These are phyloP conservation scores for Lentinula detonsa DNA, from an alignment of 768 basidiomycete species.

Conservation along the genomic window DNA sequence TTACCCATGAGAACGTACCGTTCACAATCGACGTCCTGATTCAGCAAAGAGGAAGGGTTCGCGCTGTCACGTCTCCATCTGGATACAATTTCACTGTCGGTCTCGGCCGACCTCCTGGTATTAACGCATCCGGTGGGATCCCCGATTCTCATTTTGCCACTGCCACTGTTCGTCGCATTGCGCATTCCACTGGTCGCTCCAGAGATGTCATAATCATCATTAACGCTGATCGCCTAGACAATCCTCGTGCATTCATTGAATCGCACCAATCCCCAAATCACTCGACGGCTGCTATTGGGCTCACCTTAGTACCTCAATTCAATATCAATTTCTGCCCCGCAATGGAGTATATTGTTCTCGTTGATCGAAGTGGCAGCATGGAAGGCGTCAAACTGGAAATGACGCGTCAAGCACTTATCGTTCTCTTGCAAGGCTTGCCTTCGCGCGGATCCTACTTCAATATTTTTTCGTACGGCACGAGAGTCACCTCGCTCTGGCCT, in stretches of 20 bases:
- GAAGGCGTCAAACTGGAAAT: constrained; percentile 27
- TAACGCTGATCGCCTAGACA: constrained; percentile 42
- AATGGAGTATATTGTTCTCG: constrained; percentile 56
- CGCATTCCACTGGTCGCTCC: constrained; percentile 25
- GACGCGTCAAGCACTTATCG: constrained; percentile 38
- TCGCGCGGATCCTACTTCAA: constrained; percentile 40
- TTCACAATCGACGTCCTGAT: not conserved
- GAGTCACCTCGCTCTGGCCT: constrained; percentile 25
- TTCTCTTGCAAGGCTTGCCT: constrained; percentile 46
- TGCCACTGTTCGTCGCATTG: not conserved
- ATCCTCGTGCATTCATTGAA: constrained; percentile 53
- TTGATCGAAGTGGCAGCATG: constrained; percentile 60
- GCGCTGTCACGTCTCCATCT: not conserved
- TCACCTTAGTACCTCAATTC: constrained; percentile 51
- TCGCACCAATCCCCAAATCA: constrained; percentile 17
- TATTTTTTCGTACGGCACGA: constrained; percentile 45
- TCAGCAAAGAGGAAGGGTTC: not conserved
- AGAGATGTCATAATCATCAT: constrained; percentile 48
- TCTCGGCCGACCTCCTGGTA: not conserved
- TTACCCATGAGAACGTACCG: not conserved
- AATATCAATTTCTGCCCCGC: constrained; percentile 27
- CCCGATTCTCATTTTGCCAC: not conserved
- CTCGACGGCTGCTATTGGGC: constrained; percentile 41
- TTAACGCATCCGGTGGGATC: not conserved
- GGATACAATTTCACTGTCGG: not conserved